Percentiles rank a stretch among this genome's conserved stretches.
Evolutionary conservation across 495 filamentous ascomycete species (phyloP).

Genomic region (Penicillium paxilli): DNA sequence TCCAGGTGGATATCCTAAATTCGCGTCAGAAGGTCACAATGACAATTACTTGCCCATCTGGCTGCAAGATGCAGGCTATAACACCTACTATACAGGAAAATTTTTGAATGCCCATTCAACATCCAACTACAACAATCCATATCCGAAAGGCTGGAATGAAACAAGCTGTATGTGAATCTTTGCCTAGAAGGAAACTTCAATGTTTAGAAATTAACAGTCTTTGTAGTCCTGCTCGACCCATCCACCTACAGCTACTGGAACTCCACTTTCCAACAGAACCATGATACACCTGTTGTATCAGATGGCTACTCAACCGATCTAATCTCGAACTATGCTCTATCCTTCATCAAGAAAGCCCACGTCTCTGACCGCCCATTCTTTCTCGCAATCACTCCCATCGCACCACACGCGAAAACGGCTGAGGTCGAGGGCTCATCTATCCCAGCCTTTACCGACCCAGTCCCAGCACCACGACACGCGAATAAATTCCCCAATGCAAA

Average conservation of each 20-base stretch:
- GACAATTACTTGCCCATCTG: slow-evolving; percentile 59
- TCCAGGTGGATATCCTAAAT: slow-evolving; percentile 62
- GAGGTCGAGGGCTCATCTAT: not conserved
- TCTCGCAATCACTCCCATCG: slow-evolving; percentile 56
- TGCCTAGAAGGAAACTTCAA: not conserved
- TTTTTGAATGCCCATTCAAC: slow-evolving; percentile 58
- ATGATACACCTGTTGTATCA: slow-evolving; percentile 38
- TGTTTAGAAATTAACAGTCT: slow-evolving; percentile 35
- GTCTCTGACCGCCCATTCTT: slow-evolving; percentile 48
- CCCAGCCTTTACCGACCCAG: not conserved
- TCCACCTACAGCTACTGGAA: slow-evolving; percentile 65
- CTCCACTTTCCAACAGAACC: slow-evolving; percentile 56
- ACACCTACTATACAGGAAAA: slow-evolving; percentile 66
- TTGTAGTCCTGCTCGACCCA: slow-evolving; percentile 57
- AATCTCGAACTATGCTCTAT: slow-evolving; percentile 19
- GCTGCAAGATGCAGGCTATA: slow-evolving; percentile 60
- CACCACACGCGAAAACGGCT: slow-evolving; percentile 57
- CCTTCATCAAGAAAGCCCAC: slow-evolving; percentile 16
- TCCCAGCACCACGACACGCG: slow-evolving; percentile 2
- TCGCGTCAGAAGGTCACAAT: slow-evolving; percentile 57
- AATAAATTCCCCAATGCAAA: slow-evolving; percentile 6
- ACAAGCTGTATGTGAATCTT: not conserved
- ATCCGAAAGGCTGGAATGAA: not conserved
- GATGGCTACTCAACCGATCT: not conserved
- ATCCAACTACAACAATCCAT: slow-evolving; percentile 43